Conservation (phyloP, 2,329 filamentous ascomycete genomes). For the Fusarium austroafricanum region DNA sequence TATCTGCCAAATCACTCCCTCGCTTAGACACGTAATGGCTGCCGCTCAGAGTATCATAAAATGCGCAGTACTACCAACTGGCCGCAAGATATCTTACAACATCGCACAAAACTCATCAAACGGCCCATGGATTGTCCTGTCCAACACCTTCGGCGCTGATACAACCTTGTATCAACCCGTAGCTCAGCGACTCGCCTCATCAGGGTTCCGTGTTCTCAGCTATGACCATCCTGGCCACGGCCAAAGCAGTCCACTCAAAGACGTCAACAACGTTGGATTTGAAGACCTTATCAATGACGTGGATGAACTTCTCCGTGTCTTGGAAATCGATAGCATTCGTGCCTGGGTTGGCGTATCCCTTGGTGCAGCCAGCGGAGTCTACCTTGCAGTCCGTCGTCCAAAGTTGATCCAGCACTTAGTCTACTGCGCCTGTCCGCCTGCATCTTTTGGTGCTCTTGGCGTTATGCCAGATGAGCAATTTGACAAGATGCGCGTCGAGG, state of each 20-base stretch:
- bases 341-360: slow-evolving; percentile 13
- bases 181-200: background rate
- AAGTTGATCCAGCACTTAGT: background rate
- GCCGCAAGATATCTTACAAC: background rate
- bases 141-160: slow-evolving; percentile 9
- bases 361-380: slow-evolving; percentile 1
- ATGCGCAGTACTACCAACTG: background rate
- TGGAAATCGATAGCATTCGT: background rate
- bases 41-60: background rate
- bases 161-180: background rate
- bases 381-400: background rate
- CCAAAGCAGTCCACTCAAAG: background rate
- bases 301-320: background rate
- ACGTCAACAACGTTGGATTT: background rate
- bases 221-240: slow-evolving; percentile 10
- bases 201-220: background rate
- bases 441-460: background rate
- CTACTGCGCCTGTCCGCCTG: slow-evolving; percentile 5
- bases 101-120: background rate
- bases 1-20: background rate
- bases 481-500: background rate
- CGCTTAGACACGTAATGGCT: too few relatives aligned
- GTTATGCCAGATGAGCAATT: background rate
- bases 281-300: background rate
- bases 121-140: background rate